These are phyloP conservation scores for Aspergillus ibericus DNA, from an alignment of 2,329 filamentous ascomycete genomes.

Conservation along the genomic window DNA sequence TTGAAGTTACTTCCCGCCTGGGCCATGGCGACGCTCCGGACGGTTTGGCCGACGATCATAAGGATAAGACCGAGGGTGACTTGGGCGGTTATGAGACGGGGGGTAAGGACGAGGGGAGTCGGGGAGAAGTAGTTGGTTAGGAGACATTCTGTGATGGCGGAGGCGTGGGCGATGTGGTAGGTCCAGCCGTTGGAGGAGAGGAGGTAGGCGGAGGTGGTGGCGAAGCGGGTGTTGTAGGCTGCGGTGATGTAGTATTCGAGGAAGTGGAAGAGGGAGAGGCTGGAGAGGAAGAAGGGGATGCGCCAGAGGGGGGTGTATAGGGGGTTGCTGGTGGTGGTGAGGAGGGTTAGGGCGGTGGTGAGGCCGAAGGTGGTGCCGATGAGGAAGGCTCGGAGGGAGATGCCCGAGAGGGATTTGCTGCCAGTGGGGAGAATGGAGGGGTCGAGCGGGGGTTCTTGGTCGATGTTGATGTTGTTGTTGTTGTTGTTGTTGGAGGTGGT, in stretches of 20 bases:
- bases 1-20: conserved; percentile 91
- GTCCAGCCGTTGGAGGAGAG: conserved; percentile 79
- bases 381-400: conserved; percentile 47
- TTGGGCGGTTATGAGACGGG: conserved; percentile 30
- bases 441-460: conserved; percentile 24
- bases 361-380: conserved; percentile 45
- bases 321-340: conserved; percentile 15
- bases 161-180: conserved; percentile 79
- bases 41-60: conserved; percentile 68
- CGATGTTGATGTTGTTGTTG: conserved; percentile 1
- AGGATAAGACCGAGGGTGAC: conserved; percentile 61
- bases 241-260: conserved; percentile 94
- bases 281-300: conserved; percentile 52
- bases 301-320: conserved; percentile 53
- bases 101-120: neutral
- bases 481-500: no score
- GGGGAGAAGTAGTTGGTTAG: conserved; percentile 27
- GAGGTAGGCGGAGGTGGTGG: conserved; percentile 74
- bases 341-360: conserved; percentile 29
- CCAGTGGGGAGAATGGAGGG: conserved; percentile 38
- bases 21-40: conserved; percentile 81
- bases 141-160: conserved; percentile 72
- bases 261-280: conserved; percentile 84
- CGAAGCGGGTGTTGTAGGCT: conserved; percentile 73
- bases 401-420: conserved; percentile 44